Base-by-base conservation (phyloP, 1,139 yeast species). In the Hemisphaericaspora lyxosophila region DNA sequence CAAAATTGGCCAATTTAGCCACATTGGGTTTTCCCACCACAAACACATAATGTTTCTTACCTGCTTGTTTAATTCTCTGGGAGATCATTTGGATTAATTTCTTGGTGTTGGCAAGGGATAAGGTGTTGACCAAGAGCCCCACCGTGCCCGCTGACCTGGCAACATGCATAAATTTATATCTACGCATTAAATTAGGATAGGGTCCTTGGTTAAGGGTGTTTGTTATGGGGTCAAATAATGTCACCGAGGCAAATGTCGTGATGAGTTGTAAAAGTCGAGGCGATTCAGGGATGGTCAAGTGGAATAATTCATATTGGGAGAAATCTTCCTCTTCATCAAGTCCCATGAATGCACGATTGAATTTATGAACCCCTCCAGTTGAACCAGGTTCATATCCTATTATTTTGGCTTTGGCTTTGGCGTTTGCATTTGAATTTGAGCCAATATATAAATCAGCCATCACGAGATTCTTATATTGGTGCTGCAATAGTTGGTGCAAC, bases 21-120 rank as follows among this genome's bases (percentile, higher is more conserved):
- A 92, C 97, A 54, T 92, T 92, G n/a, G 97, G 97, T 57, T 94
- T 94, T 12, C 99, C 99, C 6, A 92, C 97, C 5, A 90, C 97
- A 64, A 92, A 89, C 52, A 88, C 75, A 55, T 92, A 92, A 49
- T 86, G 92, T 55, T 94, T 94, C 61, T 92, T 92, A 2, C 89
- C 96, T 0, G 94, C 89, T 4, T 69, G 72, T 36, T 72, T 75
- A 41, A 92, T 78, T 60, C 82, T 76, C 18, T 65, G 55, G 17
- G 78, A 74, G 4, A 89, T 76, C 25, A 73, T 71, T 43, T 80
- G 77, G 34, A 90, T 70, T 23, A 89, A 66, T 8, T 60, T 67
- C 39, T 78, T 79, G 14, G 95, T 85, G 51, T 86, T 82, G 28
- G 81, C 67, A 33, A 90, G 62, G 0, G 97, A 89, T 26, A 92